Evolutionary conservation across 768 basidiomycete genomes (phyloP).

Genomic region (Flagelloscypha sp.): DNA sequence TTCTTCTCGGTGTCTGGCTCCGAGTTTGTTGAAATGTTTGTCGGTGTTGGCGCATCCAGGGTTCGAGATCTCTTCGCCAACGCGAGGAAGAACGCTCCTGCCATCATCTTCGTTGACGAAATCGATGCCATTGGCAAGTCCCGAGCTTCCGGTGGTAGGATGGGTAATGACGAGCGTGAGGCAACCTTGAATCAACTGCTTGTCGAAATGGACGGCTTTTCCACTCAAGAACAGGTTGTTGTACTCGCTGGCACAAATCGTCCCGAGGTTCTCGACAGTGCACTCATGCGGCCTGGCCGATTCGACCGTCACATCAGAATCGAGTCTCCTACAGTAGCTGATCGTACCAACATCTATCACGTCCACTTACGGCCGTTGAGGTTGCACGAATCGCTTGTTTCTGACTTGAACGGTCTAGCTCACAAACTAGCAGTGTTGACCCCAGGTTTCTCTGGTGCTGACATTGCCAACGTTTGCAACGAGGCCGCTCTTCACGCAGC

Average conservation of each 20-base stretch:
- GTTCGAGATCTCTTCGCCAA: conserved; percentile 97
- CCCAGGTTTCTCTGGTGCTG: conserved; percentile 97
- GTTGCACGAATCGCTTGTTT: conserved; percentile 44
- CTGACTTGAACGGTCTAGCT: conserved; percentile 51
- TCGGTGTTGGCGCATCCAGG: conserved; percentile 95
- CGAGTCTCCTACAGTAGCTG: conserved; percentile 89
- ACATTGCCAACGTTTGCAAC: conserved; percentile 98
- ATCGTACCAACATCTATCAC: conserved; percentile 87
- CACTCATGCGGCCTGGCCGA: conserved; percentile 93
- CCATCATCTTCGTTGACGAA: conserved; percentile 98
- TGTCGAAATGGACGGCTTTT: conserved; percentile 99
- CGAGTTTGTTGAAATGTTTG: conserved; percentile 99
- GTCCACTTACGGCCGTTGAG: conserved; percentile 86
- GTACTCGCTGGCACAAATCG: conserved; percentile 96
- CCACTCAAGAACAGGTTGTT: conserved; percentile 94
- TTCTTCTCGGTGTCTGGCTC: conserved; percentile 99
- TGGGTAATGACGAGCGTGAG: conserved; percentile 96
- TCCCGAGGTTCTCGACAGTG: conserved; percentile 91
- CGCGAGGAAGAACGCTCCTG: conserved; percentile 95
- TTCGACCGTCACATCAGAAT: conserved; percentile 97
- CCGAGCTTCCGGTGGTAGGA: conserved; percentile 65
- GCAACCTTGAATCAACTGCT: conserved; percentile 95
- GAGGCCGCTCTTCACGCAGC: conserved; percentile 96
- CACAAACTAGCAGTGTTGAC: conserved; percentile 95
- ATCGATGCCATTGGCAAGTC: conserved; percentile 99